Base-by-base conservation (phyloP, 371 early-diverging fungal genomes). In the Funneliformis caledonium region DNA sequence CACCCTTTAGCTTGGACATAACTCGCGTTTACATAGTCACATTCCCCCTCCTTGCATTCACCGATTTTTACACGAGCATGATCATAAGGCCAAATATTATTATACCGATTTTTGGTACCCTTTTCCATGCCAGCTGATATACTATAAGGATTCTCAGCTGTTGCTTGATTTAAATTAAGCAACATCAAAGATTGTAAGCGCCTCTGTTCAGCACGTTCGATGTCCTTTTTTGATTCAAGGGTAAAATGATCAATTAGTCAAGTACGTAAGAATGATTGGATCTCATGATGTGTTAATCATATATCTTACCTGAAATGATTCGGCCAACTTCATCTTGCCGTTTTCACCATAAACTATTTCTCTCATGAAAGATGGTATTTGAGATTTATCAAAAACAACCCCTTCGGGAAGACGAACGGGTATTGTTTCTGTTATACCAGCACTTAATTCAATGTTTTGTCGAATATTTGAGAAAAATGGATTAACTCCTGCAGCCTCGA, bases 1-100 rank as follows among this genome's bases (percentile, higher is more conserved):
- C 37, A 78, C 10, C 62, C 65, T 62, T 48, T 31, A 72, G 72
- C 67, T 52, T 72, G 83, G 43, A 92, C 65, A 56, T 84, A 85
- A 52, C 88, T 88, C 0, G 96, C 96, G 83, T 98, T 97, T 86
- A 96, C 96, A 85, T 94, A 96, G 84, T 92, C 94, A 42, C 72
- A 80, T 78, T 90, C 87, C 73, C 82, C 74, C 31, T 82, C 84
- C 26, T 83, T 81, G 48, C 68, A 83, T 43, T 80, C 72, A n/a
- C 47, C n/a, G 31, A 89, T 83, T 83, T 85, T 87, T 61, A 89
- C 87, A 78, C 93, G 84, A 70, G 90, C 88, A 80, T 89, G 87
- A 81, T 92, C 90, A 82, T 88, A 95, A 4, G 94, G 92, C 88
- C 95, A 90, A 45, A 94, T 92, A 82, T 95, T 94, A 72, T 87